phyloP scores from a whole-genome alignment of 116 monocot species.

The Dioscorea cayenensis region DNA sequence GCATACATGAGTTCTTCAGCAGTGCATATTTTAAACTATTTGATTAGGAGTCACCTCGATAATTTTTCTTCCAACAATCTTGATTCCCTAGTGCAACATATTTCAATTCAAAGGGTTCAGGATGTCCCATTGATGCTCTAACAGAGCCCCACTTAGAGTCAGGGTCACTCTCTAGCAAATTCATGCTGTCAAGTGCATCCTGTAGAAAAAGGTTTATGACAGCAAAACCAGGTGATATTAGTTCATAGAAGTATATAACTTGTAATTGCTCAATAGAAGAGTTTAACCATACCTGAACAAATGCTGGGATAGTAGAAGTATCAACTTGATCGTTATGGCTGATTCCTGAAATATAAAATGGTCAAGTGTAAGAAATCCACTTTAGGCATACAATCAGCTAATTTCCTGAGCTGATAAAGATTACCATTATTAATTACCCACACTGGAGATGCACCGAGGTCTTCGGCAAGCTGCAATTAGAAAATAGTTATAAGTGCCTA shows the following conservation, averaged over 20 bases:
- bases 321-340: conserved; percentile 79
- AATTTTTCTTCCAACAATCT: conserved; percentile 66
- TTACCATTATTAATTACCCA: conserved; percentile 97
- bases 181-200: conserved; percentile 86
- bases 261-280: not conserved
- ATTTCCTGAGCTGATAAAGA: conserved; percentile 3
- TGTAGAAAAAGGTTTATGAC: conserved; percentile 13
- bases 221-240: not conserved
- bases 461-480: conserved; percentile 81
- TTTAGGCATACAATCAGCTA: not conserved
- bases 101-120: conserved; percentile 80
- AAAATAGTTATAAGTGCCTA: not conserved
- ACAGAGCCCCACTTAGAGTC: conserved; percentile 78
- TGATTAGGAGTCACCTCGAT: conserved; percentile 43
- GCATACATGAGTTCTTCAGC: no score
- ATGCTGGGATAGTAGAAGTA: conserved; percentile 50
- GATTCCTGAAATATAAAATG: conserved; percentile 46
- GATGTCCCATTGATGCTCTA: conserved; percentile 83
- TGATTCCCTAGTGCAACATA: conserved; percentile 92
- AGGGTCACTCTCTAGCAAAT: conserved; percentile 71
- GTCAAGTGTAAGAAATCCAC: not conserved
- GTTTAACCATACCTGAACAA: conserved; percentile 44
- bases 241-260: not conserved
- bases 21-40: no score
- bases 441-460: conserved; percentile 68